Base-by-base conservation (phyloP, 805 yeast genomes). In the Saccharomycopsis schoenii region DNA sequence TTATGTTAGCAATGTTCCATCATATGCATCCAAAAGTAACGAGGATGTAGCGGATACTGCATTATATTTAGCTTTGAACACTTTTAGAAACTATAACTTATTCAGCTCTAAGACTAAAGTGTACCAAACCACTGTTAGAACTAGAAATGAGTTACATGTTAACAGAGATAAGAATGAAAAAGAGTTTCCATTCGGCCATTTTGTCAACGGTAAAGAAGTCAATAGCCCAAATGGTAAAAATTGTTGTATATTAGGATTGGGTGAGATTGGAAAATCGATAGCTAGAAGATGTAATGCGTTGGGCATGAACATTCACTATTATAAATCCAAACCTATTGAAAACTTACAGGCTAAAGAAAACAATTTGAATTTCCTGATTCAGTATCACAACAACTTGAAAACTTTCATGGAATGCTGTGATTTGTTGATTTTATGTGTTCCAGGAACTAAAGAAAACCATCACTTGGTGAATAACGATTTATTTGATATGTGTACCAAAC, bases 41-140 rank as follows among this genome's bases (percentile, higher is more conserved):
- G 82, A 79, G 55, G 85, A 85, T 21, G 89, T 85, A 15, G 88
- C 87, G 2, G 89, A 85, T 65, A 75, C 83, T 64, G 87, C 80
- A 1, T 69, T 84, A 65, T 83, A 79, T 77, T 80, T 80, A 64
- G 73, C 83, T 1, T 68, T 84, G 62, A 78, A 79, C 56, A 75
- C 81, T 2, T 84, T 82, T 71, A 74, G 89, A 62, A 76, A 76
- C 65, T 82, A 78, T 67, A 72, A 76, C 5, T 66, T 73, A 36
- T 77, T 76, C 59, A 74, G 73, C 57, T 61, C 61, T 2, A 65
- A 67, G 37, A 63, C 76, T 17, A 69, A 71, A 9, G 68, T 71
- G 10, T 57, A 63, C 51, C 74, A 76, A 25, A 72, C 79, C 65
- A 77, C 84, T 1, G 71, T 77, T 6, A 60, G 61, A 10, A 71